Evolutionary conservation across 306 rosid species (phyloP), one percentile per base, ranked within the genome.

Genomic region (Trifolium repens): DNA sequence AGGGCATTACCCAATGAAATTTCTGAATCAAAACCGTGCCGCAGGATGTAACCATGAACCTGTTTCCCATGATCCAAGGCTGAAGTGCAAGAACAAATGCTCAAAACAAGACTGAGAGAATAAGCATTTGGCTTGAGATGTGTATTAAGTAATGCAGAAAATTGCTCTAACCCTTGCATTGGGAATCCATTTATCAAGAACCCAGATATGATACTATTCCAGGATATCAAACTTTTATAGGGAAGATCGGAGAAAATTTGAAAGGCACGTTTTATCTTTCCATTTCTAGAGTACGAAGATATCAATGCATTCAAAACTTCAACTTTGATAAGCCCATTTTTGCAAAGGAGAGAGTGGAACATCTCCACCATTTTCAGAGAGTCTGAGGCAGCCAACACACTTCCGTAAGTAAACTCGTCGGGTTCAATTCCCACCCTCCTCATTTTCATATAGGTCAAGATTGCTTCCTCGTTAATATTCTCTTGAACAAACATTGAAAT

Each of bases 321-420:
- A 32, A 86, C 69, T 54, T 53, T 69, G 74, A 63, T 75, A 67
- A 86, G 84, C 71, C 98, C 94, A 9, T 66, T 84, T 73, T 87
- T 89, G 69, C 42, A 83, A 34, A 83, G 78, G 62, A 84, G 67
- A 61, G 89, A 89, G 6, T 93, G 96, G 75, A 77, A 32, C 85
- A 81, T 84, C 84, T 87, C 86, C 83, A 86, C 83, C 34, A 64
- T 72, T 26, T 77, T 83, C 13, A 65, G 32, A 73, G 78, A 80
- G 58, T 80, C 88, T 0, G 87, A 73, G 64, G 83, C 83, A 46
- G 84, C 89, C 63, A 93, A 66, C 79, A 93, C 70, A 78, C 94
- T 93, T 82, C 96, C 94, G 47, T 77, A 86, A 22, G 96, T 89
- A 71, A 84, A 93, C 79, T 89, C 91, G 17, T 93, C 94, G 1